Evolutionary conservation across 768 basidiomycete species (phyloP).

Genomic region (Agaricus blazei): DNA sequence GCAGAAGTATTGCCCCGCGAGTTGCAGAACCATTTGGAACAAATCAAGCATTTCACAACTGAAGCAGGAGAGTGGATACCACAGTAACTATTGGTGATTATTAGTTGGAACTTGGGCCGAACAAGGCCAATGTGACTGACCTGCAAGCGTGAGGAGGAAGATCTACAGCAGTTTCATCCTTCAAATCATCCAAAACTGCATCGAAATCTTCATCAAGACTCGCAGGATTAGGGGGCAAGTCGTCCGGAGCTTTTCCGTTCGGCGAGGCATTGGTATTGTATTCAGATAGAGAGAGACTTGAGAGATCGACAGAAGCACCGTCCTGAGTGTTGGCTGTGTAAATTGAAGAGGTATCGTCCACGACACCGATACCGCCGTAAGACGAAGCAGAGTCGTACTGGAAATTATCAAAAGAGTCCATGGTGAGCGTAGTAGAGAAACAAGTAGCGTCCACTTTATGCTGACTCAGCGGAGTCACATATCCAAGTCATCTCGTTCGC

Average conservation of each 20-base stretch:
- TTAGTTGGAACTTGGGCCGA: constrained; percentile 9
- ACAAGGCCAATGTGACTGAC: constrained; percentile 36
- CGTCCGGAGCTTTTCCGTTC: constrained; percentile 15
- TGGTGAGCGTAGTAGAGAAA: constrained; percentile 23
- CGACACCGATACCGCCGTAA: constrained; percentile 67
- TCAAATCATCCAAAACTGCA: constrained; percentile 83
- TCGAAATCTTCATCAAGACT: constrained; percentile 82
- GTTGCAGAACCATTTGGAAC: constrained; percentile 98
- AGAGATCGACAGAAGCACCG: constrained; percentile 59
- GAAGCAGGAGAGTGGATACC: constrained; percentile 97
- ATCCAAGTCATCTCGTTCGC: background rate
- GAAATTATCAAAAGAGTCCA: constrained; percentile 85
- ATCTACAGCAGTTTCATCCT: constrained; percentile 74
- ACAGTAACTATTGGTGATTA: constrained; percentile 66
- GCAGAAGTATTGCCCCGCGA: constrained; percentile 96
- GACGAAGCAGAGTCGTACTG: constrained; percentile 82
- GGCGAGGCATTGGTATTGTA: constrained; percentile 36
- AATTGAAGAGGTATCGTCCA: constrained; percentile 78
- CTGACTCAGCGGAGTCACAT: constrained; percentile 14
- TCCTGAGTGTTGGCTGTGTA: constrained; percentile 70
- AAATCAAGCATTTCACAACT: constrained; percentile 92
- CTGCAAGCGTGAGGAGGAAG: constrained; percentile 94
- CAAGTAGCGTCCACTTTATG: constrained; percentile 8
- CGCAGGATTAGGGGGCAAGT: constrained; percentile 13
- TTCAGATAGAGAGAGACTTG: constrained; percentile 63